Conservation (phyloP, 805 yeast genomes). For the Suhomyces canberraensis region DNA sequence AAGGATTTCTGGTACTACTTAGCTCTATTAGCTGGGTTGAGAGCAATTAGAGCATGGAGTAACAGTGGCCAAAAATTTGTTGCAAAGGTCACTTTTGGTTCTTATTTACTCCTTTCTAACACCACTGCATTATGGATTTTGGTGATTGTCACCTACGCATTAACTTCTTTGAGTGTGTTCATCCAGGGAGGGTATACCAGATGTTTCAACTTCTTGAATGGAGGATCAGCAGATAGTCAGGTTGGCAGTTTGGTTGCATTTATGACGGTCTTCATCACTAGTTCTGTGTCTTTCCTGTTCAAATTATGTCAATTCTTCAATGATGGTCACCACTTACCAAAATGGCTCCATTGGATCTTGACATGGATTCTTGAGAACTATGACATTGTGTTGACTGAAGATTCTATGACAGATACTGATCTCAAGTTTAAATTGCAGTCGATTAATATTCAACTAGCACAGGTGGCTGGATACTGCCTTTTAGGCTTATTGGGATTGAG, state of each 20-base stretch:
- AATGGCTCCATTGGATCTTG: constrained; percentile 22
- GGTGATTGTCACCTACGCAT: constrained; percentile 38
- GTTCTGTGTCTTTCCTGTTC: constrained; percentile 47
- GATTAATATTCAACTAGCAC: constrained; percentile 24
- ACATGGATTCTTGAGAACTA: constrained; percentile 29
- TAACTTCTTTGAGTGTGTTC: constrained; percentile 16
- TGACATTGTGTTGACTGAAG: constrained; percentile 20
- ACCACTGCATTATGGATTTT: constrained; percentile 46
- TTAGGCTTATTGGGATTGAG: constrained; percentile 30
- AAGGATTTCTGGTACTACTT: constrained; percentile 1
- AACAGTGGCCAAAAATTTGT: constrained; percentile 84
- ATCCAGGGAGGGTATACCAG: constrained; percentile 24
- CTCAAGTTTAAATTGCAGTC: constrained; percentile 19
- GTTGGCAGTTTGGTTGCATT: constrained; percentile 38
- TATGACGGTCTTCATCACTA: constrained; percentile 43
- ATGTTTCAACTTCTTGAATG: constrained; percentile 14
- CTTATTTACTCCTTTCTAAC: constrained; percentile 32
- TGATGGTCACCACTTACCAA: constrained; percentile 55
- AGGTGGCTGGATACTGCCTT: constrained; percentile 23
- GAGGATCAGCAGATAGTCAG: constrained; percentile 9
- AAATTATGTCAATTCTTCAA: constrained; percentile 51
- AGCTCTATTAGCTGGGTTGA: constrained; percentile 33
- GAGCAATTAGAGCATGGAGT: constrained; percentile 79
- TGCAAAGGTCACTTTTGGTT: constrained; percentile 35
- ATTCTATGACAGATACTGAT: constrained; percentile 5